These are phyloP conservation scores for Monilinia laxa DNA, from an alignment of 2,329 filamentous ascomycete genomes.

Conservation along the genomic window DNA sequence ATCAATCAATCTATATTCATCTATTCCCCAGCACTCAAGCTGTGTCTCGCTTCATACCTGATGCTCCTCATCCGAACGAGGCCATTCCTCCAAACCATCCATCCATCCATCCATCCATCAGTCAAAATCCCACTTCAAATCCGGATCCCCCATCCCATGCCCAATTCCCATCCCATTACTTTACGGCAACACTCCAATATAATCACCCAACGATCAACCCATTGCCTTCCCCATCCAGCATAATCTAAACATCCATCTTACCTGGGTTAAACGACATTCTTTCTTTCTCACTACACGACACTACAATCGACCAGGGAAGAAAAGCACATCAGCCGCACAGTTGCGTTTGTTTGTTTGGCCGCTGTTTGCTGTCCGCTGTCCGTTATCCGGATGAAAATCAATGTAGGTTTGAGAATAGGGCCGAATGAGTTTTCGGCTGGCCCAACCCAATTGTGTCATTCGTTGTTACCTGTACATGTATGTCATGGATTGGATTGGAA, in stretches of 20 bases:
- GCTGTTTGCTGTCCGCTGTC: no score
- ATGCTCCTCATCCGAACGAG: not conserved
- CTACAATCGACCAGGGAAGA: not conserved
- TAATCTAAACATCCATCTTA: no score
- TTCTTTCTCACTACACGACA: no score
- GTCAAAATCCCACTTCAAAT: no score
- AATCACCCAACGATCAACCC: no score
- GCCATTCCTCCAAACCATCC: not conserved
- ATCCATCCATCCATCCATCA: not conserved
- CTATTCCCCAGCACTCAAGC: not conserved
- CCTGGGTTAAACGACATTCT: no score
- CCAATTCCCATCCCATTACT: no score
- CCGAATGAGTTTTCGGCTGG: constrained; percentile 13
- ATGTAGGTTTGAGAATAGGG: constrained; percentile 18
- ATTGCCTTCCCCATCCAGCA: no score
- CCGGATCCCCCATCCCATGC: no score
- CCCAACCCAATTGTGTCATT: constrained; percentile 4
- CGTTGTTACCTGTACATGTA: not conserved
- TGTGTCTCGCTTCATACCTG: not conserved
- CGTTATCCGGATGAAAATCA: constrained; percentile 9
- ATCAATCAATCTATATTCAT: no score
- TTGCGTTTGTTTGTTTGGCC: constrained; percentile 2
- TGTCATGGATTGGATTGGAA: not conserved
- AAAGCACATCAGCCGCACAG: constrained; percentile 3
- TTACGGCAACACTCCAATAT: no score